These are phyloP conservation scores for Suillus cothurnatus DNA, from an alignment of 768 basidiomycete species.

Conservation along the genomic window DNA sequence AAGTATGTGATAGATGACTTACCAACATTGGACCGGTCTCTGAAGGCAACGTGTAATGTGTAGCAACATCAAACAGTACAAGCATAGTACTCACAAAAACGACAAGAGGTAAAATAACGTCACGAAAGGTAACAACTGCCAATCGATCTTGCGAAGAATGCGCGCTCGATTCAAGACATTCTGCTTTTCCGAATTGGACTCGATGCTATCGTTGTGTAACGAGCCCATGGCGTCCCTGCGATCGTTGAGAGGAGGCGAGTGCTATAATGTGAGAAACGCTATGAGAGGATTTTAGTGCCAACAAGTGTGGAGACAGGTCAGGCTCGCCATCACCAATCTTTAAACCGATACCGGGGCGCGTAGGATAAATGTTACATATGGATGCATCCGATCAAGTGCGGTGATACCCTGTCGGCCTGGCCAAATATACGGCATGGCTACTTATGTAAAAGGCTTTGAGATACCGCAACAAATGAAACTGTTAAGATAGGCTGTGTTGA, in stretches of 20 bases:
- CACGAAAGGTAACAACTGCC: constrained; percentile 45
- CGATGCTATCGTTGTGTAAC: not conserved
- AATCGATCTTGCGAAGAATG: constrained; percentile 44
- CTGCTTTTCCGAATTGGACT: constrained; percentile 1
- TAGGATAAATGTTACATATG: not conserved
- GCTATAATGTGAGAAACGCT: no score
- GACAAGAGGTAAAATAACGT: constrained; percentile 47
- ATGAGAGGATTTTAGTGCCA: no score
- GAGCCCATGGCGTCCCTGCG: not conserved
- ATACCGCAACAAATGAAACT: no score
- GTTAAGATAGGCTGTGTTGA: no score
- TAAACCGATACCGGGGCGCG: not conserved
- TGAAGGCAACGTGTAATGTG: constrained; percentile 12
- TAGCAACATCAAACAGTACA: not conserved
- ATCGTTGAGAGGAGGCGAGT: not conserved
- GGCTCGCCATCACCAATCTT: not conserved
- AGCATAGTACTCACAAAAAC: constrained; percentile 43
- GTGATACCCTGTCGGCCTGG: not conserved
- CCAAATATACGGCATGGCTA: not conserved
- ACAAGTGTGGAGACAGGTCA: not conserved
- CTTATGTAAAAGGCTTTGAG: not conserved
- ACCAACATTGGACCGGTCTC: constrained; percentile 49
- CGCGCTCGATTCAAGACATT: constrained; percentile 15
- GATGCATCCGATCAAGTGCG: not conserved
- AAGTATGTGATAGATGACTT: constrained; percentile 18